Base-by-base conservation (phyloP, 306 rosid genomes). In the Gillenia trifoliata region DNA sequence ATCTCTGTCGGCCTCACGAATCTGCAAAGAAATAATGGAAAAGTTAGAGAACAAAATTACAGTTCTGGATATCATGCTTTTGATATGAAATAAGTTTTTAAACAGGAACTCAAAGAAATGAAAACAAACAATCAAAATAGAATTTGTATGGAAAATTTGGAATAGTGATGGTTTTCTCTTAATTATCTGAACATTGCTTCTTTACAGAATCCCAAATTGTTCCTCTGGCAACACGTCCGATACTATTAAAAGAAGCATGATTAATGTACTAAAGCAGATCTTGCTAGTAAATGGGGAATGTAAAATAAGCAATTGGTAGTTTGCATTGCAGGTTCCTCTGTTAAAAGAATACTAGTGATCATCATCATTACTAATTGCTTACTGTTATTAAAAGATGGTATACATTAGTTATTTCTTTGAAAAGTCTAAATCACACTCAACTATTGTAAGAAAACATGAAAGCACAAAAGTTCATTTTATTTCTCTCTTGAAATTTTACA, bases 1-100 rank as follows among this genome's bases (percentile, higher is more conserved):
- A 93, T 93, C 73, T 63, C 80, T 23, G 96, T 36, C 11, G 98
- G 98, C 86, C 96, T 89, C 67, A 91, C 98, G 62, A 93, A 93
- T 88, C 97, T 93, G 86, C 41, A 80, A 77, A 76, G 78, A 75
- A 74, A 67, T 79, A 49, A 75, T 23, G 60, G 72, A 66, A 11
- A 47, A 43, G 13, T 3, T 26, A 12, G 52, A 31, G 10, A 57
- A 12, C 2, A 45, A 40, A 66, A 34, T 20, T 23, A 56, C 11
- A 15, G 26, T 36, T 71, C 15, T 3, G 33, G 52, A 34, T 7
- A 55, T 56, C 15, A 29, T 49, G 41, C 29, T 49, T 49, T 29
- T 29, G 36, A 47, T 60, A 69, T 69, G 73, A 29, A 68, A 50
- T 50, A 8, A 50, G 10, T 17, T 49, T 17, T 47, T 49, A 50